Conservation (phyloP, 2,329 filamentous ascomycete species). For the Diaporthe eres region DNA sequence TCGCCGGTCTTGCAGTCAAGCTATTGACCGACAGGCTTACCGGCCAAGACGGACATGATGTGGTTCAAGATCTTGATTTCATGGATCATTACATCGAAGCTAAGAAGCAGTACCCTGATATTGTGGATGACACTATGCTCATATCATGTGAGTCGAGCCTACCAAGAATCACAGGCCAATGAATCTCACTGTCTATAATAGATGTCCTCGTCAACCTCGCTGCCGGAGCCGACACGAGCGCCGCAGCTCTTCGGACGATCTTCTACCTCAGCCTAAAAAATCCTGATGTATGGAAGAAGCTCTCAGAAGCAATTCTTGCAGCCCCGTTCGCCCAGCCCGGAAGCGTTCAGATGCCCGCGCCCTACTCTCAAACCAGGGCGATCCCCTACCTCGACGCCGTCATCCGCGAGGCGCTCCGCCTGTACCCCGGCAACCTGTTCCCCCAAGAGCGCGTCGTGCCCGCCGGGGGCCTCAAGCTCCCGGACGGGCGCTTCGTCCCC, state of each 20-base stretch:
- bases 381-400: conserved; percentile 57
- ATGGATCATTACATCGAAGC: conserved; percentile 55
- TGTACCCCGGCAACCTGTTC: conserved; percentile 61
- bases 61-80: conserved; percentile 49
- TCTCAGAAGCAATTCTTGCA: conserved; percentile 15
- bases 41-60: conserved; percentile 47
- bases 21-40: conserved; percentile 45
- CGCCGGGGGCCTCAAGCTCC: conserved; percentile 52
- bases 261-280: conserved; percentile 17
- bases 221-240: conserved; percentile 30
- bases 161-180: not conserved
- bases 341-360: not conserved
- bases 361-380: conserved; percentile 9
- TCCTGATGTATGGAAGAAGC: not conserved
- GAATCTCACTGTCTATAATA: conserved; percentile 30
- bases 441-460: conserved; percentile 63
- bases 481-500: conserved; percentile 50
- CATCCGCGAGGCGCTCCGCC: conserved; percentile 62
- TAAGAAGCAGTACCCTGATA: conserved; percentile 50
- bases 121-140: conserved; percentile 48
- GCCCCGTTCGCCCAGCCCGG: conserved; percentile 24
- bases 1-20: conserved; percentile 45
- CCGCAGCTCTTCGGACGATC: conserved; percentile 14
- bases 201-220: conserved; percentile 42
- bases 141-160: conserved; percentile 34